Evolutionary conservation across 2,329 filamentous ascomycete species (phyloP).

Genomic region (Ascochyta rabiei): DNA sequence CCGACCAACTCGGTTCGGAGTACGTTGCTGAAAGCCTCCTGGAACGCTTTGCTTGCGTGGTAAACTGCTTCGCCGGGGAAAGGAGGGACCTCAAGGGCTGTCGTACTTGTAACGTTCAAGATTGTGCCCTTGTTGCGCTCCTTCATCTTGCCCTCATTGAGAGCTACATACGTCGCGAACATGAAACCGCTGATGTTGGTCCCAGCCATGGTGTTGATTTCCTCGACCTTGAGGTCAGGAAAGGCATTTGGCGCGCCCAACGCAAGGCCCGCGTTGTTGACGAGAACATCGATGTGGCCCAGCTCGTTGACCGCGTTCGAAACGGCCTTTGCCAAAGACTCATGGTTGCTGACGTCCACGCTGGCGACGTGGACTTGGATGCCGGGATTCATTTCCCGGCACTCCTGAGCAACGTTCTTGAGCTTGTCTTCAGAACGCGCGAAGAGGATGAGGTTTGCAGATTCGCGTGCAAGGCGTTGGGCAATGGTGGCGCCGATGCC

Average conservation of each 20-base stretch:
- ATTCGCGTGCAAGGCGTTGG: constrained; percentile 45
- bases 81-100: constrained; percentile 55
- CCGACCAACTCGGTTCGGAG: constrained; percentile 56
- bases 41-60: constrained; percentile 55
- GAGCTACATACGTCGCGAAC: constrained; percentile 53
- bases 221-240: constrained; percentile 49
- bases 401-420: constrained; percentile 23
- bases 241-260: constrained; percentile 54
- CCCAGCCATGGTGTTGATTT: constrained; percentile 54
- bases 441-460: constrained; percentile 53
- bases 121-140: constrained; percentile 52
- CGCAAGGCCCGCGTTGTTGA: constrained; percentile 58
- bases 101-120: constrained; percentile 57
- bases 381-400: constrained; percentile 10
- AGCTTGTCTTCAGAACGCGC: constrained; percentile 47
- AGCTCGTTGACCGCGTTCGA: constrained; percentile 33
- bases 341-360: constrained; percentile 45
- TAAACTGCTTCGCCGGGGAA: constrained; percentile 59
- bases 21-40: constrained; percentile 58
- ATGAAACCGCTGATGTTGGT: constrained; percentile 59
- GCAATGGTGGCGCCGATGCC: constrained; percentile 57
- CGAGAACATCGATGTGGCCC: constrained; percentile 52
- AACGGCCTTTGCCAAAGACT: constrained; percentile 35
- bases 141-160: constrained; percentile 53
- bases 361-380: constrained; percentile 36